Evolutionary conservation across 129 eudicot species (phyloP), one percentile per base, ranked within the genome.

Genomic region (Ambrosia trifida): DNA sequence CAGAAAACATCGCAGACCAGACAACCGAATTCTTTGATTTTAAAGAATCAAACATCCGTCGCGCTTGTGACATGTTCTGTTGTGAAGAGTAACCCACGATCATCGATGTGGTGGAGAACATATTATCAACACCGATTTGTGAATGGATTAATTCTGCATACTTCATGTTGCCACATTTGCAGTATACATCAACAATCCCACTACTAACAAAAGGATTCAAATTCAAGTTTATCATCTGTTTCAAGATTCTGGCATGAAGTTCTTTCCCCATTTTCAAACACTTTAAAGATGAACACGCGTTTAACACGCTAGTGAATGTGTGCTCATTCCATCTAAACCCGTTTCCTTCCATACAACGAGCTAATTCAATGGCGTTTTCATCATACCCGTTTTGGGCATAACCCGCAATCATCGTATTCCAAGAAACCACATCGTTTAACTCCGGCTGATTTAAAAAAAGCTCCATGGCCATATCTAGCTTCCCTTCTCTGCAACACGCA

Each of bases 401-500:
- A 1, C 99, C 99, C 6, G 89, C 73, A 40, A 94, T 84, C 81
- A 94, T 73, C 3, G 97, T 90, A 45, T 90, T 94, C 97, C 99
- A 94, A 30, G 99, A 89, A 30, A 87, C 87, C 14, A 56, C 76
- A 62, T 94, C 97, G 66, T 83, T 86, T 18, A 85, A 82, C 80
- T 80, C 96, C 1, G 82, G 74, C 3, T 82, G 61, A 28, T 17
- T 70, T 70, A 58, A 66, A 76, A 94, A 94, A 7, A 90, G 14
- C 44, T 85, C 65, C 65, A 64, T 11, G 0, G 97, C 97, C 78
- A 77, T 71, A n/a, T 85, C 85, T 46, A 90, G 41, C 33, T 81
- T 76, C 32, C 96, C 95, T 75, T 87, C 91, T 52, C 97, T 87
- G 35, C 83, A 87, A 75, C 97, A 94, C 61, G 99, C 97, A 12